Evolutionary conservation across 2,329 filamentous ascomycete species (phyloP).

Genomic region (Epichloe gansuensis): DNA sequence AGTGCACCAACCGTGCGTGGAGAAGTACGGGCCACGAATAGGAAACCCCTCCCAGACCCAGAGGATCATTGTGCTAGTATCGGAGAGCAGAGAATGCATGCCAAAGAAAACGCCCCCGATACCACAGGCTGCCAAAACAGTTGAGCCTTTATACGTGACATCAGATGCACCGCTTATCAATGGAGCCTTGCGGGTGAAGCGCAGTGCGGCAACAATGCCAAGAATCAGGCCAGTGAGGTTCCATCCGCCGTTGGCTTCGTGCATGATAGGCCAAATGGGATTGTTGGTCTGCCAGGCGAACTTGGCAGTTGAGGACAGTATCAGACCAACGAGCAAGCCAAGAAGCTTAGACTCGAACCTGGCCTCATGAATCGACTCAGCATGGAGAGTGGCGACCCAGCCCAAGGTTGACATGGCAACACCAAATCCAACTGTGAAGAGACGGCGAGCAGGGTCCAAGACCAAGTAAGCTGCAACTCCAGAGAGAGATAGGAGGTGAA

Average conservation of each 20-base stretch:
- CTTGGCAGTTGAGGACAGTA: slow-evolving; percentile 78
- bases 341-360: slow-evolving; percentile 72
- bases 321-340: slow-evolving; percentile 68
- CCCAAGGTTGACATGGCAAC: slow-evolving; percentile 69
- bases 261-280: slow-evolving; percentile 91
- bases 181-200: slow-evolving; percentile 58
- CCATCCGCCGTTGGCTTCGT: slow-evolving; percentile 79
- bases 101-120: slow-evolving; percentile 77
- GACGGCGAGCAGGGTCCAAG: slow-evolving; percentile 56
- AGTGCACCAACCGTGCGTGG: slow-evolving; percentile 80
- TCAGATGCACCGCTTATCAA: slow-evolving; percentile 26
- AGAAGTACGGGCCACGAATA: slow-evolving; percentile 73
- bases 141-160: slow-evolving; percentile 46
- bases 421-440: slow-evolving; percentile 70
- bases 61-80: slow-evolving; percentile 96
- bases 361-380: slow-evolving; percentile 59
- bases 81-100: slow-evolving; percentile 83
- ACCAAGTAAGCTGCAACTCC: slow-evolving; percentile 73
- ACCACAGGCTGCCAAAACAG: slow-evolving; percentile 59
- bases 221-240: slow-evolving; percentile 72
- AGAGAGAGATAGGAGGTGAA: slow-evolving; percentile 65
- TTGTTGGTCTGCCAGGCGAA: slow-evolving; percentile 93
- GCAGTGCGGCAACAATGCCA: slow-evolving; percentile 60
- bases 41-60: slow-evolving; percentile 98
- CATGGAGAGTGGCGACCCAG: slow-evolving; percentile 72